Conservation (phyloP, 371 early-diverging fungal genomes). For the Actinomortierella wolfii region DNA sequence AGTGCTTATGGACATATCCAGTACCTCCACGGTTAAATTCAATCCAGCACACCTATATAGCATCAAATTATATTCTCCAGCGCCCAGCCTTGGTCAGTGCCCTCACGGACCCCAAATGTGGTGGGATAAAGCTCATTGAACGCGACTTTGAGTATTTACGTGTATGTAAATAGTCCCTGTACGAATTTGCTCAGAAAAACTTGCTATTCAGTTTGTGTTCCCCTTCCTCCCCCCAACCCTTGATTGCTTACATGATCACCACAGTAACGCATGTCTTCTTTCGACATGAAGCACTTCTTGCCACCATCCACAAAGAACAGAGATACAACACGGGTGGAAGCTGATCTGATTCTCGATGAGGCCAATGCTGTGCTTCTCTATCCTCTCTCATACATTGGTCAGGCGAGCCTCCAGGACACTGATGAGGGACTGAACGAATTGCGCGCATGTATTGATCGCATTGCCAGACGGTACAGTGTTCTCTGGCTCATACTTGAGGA, state of each 20-base stretch:
- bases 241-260: too few relatives aligned
- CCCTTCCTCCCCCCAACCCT: neutral
- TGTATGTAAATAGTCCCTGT: conserved; percentile 1
- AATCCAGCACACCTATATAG: conserved; percentile 16
- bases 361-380: conserved; percentile 15
- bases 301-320: conserved; percentile 3
- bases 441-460: conserved; percentile 6
- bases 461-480: conserved; percentile 18
- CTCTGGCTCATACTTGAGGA: conserved; percentile 35
- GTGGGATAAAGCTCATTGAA: conserved; percentile 11
- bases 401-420: conserved; percentile 6
- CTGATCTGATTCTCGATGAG: conserved; percentile 28
- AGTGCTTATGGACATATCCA: too few relatives aligned
- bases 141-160: conserved; percentile 24
- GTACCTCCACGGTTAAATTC: neutral
- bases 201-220: neutral
- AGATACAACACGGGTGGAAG: conserved; percentile 10
- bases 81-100: conserved; percentile 17
- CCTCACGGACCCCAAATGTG: conserved; percentile 10
- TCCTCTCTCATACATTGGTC: conserved; percentile 22
- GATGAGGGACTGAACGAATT: conserved; percentile 23
- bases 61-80: conserved; percentile 17
- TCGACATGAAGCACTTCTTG: neutral
- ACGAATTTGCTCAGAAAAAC: neutral
- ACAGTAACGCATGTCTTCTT: neutral